phyloP scores from a whole-genome alignment of 169 alveolate genomes.

The Cryptosporidium andersoni region DNA sequence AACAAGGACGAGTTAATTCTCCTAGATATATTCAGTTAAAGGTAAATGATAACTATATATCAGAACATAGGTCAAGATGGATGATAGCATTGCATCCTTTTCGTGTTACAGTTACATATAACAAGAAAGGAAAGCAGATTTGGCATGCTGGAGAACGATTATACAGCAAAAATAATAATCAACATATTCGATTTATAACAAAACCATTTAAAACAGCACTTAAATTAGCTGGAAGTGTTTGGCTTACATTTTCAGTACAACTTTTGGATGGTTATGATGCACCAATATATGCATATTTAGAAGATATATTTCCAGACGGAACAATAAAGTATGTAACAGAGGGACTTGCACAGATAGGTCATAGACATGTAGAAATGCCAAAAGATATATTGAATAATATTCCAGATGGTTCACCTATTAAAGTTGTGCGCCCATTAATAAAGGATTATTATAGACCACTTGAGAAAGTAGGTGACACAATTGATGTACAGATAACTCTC shows the following conservation, averaged over 20 bases:
- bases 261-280: constrained; percentile 73
- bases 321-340: constrained; percentile 73
- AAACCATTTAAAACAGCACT: constrained; percentile 38
- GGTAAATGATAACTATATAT: constrained; percentile 59
- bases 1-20: not conserved
- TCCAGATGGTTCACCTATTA: constrained; percentile 67
- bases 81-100: constrained; percentile 78
- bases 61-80: constrained; percentile 74
- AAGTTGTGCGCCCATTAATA: constrained; percentile 61
- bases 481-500: constrained; percentile 61
- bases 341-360: constrained; percentile 73
- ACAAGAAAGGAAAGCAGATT: constrained; percentile 33
- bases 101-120: constrained; percentile 72
- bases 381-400: constrained; percentile 48
- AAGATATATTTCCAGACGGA: constrained; percentile 69
- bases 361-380: constrained; percentile 65
- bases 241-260: constrained; percentile 69
- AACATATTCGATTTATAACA: constrained; percentile 69
- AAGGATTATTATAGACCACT: constrained; percentile 29
- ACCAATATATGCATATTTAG: constrained; percentile 75
- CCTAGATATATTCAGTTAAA: constrained; percentile 52
- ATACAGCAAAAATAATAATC: constrained; percentile 38
- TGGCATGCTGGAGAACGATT: constrained; percentile 68
- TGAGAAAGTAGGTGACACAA: constrained; percentile 65
- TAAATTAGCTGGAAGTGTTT: constrained; percentile 73